Evolutionary conservation across 1,139 yeast genomes (phyloP), one percentile per base, ranked within the genome.

Genomic region (Candida smagusa): DNA sequence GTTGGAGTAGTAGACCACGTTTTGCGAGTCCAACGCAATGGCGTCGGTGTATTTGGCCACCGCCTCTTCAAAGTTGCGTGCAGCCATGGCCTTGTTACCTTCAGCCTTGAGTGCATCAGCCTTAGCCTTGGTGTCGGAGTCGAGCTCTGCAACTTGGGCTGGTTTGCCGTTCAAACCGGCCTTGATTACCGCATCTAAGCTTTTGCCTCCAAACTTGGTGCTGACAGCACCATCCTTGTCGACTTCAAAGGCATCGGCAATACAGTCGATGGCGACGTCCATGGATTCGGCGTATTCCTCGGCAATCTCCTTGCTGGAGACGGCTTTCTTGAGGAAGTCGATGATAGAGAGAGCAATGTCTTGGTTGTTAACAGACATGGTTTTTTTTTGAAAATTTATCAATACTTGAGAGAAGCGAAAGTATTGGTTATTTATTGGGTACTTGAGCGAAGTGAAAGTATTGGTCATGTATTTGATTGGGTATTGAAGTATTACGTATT

Each of bases 51-150:
- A 92, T 50, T 84, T 80, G 21, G 69, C 72, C 43, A 89, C 73
- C 9, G 98, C 97, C 26, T 61, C 72, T 6, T 67, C 68, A 54
- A 75, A 90, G 51, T 88, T 78, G 56, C 74, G 82, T 38, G 71
- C 70, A n/a, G 95, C 89, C 89, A 92, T 86, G 34, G 87, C 87
- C 58, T 81, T 78, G 74, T 92, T 92, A 45, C 99, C 99, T 59
- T 85, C 87, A 22, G 79, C 68, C 67, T 92, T 92, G 54, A 85
- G 70, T n/a, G 72, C 77, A 54, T 90, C 96, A 11, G 97, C 97
- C 53, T 77, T 70, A 36, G 77, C 81, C 58, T 77, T 79, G 36
- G 73, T 77, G 28, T 68, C 80, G n/a, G 68, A 65, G 35, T 75
- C 77, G 13, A 73, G 74, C 41, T 68, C 79, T 12, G 38, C 19